Conservation (phyloP, 2,329 filamentous ascomycete species). For the Botrytis fabae region DNA sequence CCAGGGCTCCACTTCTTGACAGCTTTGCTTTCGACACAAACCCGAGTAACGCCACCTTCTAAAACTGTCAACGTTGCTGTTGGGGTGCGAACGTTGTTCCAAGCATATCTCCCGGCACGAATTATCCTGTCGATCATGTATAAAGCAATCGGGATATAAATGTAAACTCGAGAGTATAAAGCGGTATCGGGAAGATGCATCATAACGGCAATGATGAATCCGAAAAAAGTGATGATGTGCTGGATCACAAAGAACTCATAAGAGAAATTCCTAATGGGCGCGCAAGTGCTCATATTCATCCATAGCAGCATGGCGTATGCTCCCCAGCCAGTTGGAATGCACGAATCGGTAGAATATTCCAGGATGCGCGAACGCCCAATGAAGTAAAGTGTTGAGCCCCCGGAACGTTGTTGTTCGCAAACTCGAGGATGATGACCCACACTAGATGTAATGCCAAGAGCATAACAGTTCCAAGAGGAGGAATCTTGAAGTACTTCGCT, state of each 20-base stretch:
- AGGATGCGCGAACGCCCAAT: constrained; percentile 63
- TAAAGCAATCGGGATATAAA: constrained; percentile 36
- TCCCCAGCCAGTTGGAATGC: constrained; percentile 54
- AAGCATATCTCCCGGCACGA: constrained; percentile 37
- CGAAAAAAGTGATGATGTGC: constrained; percentile 57
- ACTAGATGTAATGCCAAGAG: constrained; percentile 44
- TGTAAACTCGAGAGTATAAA: constrained; percentile 37
- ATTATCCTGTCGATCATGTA: constrained; percentile 35
- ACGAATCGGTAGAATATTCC: constrained; percentile 36
- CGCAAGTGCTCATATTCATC: constrained; percentile 63
- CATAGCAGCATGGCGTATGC: constrained; percentile 67
- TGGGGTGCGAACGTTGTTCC: constrained; percentile 39
- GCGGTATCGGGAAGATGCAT: constrained; percentile 41
- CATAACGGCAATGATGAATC: constrained; percentile 42
- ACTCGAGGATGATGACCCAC: constrained; percentile 43
- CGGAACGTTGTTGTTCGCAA: constrained; percentile 42
- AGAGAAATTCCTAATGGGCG: constrained; percentile 62
- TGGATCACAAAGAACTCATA: constrained; percentile 72
- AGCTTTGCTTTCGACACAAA: constrained; percentile 40
- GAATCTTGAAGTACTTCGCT: constrained; percentile 31
- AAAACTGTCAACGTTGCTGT: constrained; percentile 37
- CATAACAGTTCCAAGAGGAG: constrained; percentile 42
- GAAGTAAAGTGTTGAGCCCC: constrained; percentile 35
- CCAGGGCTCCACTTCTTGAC: constrained; percentile 47
- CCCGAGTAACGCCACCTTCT: constrained; percentile 43